Base-by-base conservation (phyloP, 2,329 filamentous ascomycete genomes). In the Sporothrix brasiliensis region DNA sequence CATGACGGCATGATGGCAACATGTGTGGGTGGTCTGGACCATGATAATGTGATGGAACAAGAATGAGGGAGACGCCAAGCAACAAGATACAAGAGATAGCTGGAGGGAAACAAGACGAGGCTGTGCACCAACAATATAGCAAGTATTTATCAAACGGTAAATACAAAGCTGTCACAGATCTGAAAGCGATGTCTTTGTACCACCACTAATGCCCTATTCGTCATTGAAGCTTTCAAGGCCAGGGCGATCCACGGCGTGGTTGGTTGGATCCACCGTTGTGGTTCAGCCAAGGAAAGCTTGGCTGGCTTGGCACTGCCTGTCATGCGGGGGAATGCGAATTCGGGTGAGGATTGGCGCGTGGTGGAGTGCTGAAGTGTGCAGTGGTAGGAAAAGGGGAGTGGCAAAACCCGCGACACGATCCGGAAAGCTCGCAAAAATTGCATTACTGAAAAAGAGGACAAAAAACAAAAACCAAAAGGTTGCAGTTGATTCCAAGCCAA, bases 251-350 rank as follows among this genome's bases (percentile, higher is more conserved):
- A 24, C 47, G 53, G 68, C 30, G 49, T 65, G 52, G 39, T 71
- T 58, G 53, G 67, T 65, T 67, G 70, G 67, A 61, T 67, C 73
- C 73, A 58, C 66, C 19, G 47, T 10, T 16, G 41, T 68, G 72
- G 73, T 70, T 72, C 49, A 67, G 72, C 72, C 73, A 72, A 73
- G 71, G 30, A 58, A 58, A 58, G 71, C 73, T 74, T 74, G 73
- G 73, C 73, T 67, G 68, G 72, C 73, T 73, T 73, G 72, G 73
- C 73, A 41, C 61, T 50, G 58, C 67, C 58, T 58, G 66, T 41
- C 30, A 60, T 72, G 72, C 68, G 72, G 72, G 72, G 72, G 73
- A 72, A 70, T 53, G 39, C 41, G 41, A 65, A 69, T 52, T 67
- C 16, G 58, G 58, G 14, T 54, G 70, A 70, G 69, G 69, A 61